A percentile compares a stretch with the other conserved stretches of the same genome.
Evolutionary conservation across 208 protist genomes (phyloP).

Genomic region (Kentomonas sorsogonicus): DNA sequence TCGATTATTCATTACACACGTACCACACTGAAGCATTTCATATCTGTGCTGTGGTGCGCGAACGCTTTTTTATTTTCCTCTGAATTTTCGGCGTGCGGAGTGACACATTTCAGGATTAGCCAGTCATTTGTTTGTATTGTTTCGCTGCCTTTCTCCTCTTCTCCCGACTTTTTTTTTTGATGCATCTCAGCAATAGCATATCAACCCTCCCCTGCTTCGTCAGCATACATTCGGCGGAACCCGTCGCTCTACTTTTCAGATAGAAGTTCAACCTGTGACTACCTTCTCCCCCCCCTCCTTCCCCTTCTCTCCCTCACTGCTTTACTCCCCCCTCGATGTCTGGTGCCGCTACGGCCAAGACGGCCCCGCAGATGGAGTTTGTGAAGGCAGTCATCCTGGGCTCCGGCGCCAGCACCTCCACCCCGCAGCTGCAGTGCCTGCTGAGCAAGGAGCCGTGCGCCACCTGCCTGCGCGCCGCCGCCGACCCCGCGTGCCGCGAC

Average conservation of each 20-base stretch:
- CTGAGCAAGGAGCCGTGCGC: conserved; percentile 21
- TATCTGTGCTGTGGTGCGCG: neutral
- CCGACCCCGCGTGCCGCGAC: conserved; percentile 20
- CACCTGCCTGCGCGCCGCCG: conserved; percentile 30
- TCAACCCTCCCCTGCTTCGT: neutral
- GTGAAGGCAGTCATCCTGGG: conserved; percentile 43
- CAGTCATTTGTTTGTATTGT: neutral
- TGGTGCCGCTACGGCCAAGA: neutral
- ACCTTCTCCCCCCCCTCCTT: neutral
- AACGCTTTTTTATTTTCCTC: neutral
- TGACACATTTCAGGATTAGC: neutral
- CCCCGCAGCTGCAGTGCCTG: conserved; percentile 41
- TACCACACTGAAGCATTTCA: no score
- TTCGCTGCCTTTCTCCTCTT: neutral
- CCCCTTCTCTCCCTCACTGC: neutral
- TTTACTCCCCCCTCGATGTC: neutral
- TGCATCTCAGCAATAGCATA: neutral
- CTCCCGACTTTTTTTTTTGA: conserved; percentile 1
- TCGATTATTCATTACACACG: no score
- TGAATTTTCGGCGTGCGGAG: neutral
- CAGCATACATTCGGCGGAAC: neutral
- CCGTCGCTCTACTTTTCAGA: no score
- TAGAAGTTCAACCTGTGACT: neutral
- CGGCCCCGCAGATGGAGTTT: conserved; percentile 30
- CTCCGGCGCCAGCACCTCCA: conserved; percentile 47